Evolutionary conservation across 225 moss, liverwort and hornwort species (phyloP).

Genomic region (Polytrichum formosum): DNA sequence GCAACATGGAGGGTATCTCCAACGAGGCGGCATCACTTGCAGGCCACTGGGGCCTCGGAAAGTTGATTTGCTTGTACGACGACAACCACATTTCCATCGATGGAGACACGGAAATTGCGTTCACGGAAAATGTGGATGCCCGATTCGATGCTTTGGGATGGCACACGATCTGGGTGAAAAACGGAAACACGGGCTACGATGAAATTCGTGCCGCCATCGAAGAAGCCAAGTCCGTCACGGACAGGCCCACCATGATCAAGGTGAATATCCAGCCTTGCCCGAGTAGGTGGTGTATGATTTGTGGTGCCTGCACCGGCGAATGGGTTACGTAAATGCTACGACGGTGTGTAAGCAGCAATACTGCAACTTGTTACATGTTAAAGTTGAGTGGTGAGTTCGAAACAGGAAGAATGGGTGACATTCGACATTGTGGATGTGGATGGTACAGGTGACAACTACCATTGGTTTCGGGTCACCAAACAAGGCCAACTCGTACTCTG

Average conservation of each 20-base stretch:
- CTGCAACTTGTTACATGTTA: too few relatives aligned
- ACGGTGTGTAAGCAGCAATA: too few relatives aligned
- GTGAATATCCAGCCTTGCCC: conserved; percentile 4
- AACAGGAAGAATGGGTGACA: too few relatives aligned
- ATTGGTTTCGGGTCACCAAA: conserved; percentile 85
- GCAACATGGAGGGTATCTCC: conserved; percentile 94
- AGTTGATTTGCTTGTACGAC: conserved; percentile 75
- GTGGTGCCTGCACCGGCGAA: too few relatives aligned
- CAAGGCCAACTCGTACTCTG: conserved; percentile 73
- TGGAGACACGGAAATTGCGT: conserved; percentile 81
- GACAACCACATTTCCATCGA: conserved; percentile 94
- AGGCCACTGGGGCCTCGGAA: conserved; percentile 92
- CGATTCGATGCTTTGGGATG: conserved; percentile 68
- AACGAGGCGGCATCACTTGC: conserved; percentile 93
- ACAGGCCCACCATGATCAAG: conserved; percentile 94
- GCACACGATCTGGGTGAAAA: conserved; percentile 73
- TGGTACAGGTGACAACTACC: conserved; percentile 70
- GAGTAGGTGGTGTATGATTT: too few relatives aligned
- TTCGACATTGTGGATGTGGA: background rate
- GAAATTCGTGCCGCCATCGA: conserved; percentile 81
- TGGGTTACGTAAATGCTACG: too few relatives aligned
- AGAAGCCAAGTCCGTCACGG: conserved; percentile 89
- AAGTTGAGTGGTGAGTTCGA: too few relatives aligned
- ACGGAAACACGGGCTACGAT: conserved; percentile 84
- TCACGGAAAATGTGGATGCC: conserved; percentile 73